These are phyloP conservation scores for Cercospora sojina DNA, from an alignment of 2,329 filamentous ascomycete species.

Conservation along the genomic window DNA sequence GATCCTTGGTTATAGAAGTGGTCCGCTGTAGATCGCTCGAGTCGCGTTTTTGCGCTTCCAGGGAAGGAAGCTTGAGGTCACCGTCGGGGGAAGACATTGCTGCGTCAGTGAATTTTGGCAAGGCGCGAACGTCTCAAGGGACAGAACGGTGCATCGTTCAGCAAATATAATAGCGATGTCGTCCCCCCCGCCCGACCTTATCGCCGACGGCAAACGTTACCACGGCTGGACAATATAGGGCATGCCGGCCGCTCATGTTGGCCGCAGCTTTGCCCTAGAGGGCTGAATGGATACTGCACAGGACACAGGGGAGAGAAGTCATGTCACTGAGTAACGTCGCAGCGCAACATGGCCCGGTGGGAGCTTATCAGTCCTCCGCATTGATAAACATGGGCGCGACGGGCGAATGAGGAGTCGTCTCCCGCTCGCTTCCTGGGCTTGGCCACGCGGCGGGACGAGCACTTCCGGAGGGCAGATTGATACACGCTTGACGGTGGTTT, in stretches of 20 bases:
- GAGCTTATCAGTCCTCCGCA: not conserved
- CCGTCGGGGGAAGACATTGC: not conserved
- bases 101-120: not conserved
- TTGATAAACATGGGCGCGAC: not conserved
- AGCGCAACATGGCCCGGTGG: not conserved
- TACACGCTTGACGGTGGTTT: not conserved
- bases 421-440: not conserved
- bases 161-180: not conserved
- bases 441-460: not conserved
- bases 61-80: conserved; percentile 14
- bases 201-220: not conserved
- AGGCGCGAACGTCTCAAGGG: not conserved
- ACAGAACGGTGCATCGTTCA: not conserved
- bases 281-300: not conserved
- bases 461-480: not conserved
- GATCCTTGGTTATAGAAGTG: conserved; percentile 21
- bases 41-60: conserved; percentile 13
- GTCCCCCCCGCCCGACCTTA: not conserved
- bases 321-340: conserved; percentile 2
- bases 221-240: not conserved
- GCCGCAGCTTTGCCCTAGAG: not conserved
- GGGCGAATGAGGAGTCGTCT: not conserved
- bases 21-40: conserved; percentile 15
- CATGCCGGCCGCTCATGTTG: conserved; percentile 3
- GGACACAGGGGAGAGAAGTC: not conserved